Evolutionary conservation across 2,329 filamentous ascomycete genomes (phyloP).

Genomic region (Cercospora beticola): DNA sequence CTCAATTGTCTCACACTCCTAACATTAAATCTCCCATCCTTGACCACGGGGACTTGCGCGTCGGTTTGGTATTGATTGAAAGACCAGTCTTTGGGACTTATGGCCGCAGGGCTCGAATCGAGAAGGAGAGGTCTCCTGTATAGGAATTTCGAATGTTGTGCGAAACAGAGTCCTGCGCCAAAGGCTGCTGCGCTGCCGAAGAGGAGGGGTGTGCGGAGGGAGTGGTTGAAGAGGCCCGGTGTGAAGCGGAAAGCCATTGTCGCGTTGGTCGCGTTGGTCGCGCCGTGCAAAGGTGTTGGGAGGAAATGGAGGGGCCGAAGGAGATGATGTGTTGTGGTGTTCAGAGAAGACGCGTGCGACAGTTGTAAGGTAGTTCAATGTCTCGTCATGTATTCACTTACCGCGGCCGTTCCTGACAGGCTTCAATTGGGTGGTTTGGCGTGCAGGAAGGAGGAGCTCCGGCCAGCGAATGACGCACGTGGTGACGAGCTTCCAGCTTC

Average conservation of each 20-base stretch:
- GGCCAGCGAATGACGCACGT: conserved; percentile 7
- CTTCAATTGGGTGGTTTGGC: background rate
- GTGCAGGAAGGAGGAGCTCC: background rate
- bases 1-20: conserved; percentile 47
- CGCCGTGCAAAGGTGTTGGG: too few relatives aligned
- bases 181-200: conserved; percentile 32
- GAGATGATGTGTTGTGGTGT: too few relatives aligned
- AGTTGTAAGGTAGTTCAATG: background rate
- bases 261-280: background rate
- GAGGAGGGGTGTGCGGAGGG: conserved; percentile 37
- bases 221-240: conserved; percentile 41
- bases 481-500: conserved; percentile 1
- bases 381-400: background rate
- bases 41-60: conserved; percentile 41
- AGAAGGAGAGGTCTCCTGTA: conserved; percentile 39
- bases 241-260: conserved; percentile 32
- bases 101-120: conserved; percentile 35
- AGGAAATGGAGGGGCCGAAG: too few relatives aligned
- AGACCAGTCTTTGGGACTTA: conserved; percentile 41
- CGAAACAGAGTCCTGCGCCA: conserved; percentile 29
- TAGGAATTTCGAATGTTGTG: conserved; percentile 30
- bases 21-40: conserved; percentile 44
- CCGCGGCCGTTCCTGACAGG: background rate
- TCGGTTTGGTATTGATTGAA: conserved; percentile 42
- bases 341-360: background rate